Base-by-base conservation (phyloP, 176 grass and related monocot genomes). In the Triticum monococcum region DNA sequence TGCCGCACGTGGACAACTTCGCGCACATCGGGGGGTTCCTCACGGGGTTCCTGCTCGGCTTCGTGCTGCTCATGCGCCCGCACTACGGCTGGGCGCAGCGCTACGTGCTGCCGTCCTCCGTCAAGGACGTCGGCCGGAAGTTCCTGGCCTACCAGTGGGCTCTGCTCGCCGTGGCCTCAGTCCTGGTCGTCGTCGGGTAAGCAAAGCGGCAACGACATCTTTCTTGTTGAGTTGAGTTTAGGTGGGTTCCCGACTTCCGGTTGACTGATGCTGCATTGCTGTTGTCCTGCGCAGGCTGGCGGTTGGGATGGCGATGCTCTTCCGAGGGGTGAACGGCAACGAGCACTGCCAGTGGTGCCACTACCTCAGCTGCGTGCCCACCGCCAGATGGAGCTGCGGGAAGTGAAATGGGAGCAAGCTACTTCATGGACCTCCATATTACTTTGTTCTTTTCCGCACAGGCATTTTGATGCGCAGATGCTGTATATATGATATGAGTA, bases 341-440 rank as follows among this genome's bases (percentile, higher is more conserved):
- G 88, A 98, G 10, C 96, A 64, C 81, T 98, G 96, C 83, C 76
- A 75, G 31, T 98, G 96, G 96, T 98, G 96, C 83, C 96, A 89
- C 86, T 94, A 95, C 79, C 89, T 98, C 80, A 98, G 89, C 89
- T 95, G 96, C 77, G 84, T 98, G n/a, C 96, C 93, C 11, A 95
- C 93, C 23, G 89, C 93, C 14, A 86, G 87, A 80, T 98, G 96
- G 96, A 95, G 62, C 59, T 98, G 96, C 20, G 74, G 73, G 76
- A 94, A 94, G 23, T 98, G 79, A 95, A 73, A 41, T 18, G 50
- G 43, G 43, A 13, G 12, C 43, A 46, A 46, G 43, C 43, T 33
- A 73, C 5, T 37, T 72, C 70, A 8, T 10, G 8, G 8, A 28
- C 30, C 64, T 5, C 68, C 9, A 22, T 28, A 25, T 1, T 77